Conservation (phyloP, 164 flowering plant genomes). For the Liriodendron chinense region DNA sequence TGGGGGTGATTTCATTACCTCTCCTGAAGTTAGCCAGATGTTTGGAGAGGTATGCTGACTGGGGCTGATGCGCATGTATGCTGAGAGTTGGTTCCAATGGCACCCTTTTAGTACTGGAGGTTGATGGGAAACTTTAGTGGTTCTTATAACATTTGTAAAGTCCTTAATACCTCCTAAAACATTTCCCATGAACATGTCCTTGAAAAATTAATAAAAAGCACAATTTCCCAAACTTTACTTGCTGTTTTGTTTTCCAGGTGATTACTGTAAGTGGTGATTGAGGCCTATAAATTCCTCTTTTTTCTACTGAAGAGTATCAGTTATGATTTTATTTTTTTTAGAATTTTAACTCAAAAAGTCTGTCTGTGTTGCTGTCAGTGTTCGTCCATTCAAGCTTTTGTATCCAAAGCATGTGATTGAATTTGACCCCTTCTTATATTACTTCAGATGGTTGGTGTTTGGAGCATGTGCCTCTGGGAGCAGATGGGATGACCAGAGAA, state of each 20-base stretch:
- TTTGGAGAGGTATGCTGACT: conserved; percentile 82
- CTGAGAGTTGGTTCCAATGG: not conserved
- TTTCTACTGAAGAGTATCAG: not conserved
- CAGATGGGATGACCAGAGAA: conserved; percentile 89
- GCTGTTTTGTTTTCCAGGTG: not conserved
- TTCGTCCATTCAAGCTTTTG: not conserved
- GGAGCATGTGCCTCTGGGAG: conserved; percentile 97
- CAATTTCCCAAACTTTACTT: not conserved
- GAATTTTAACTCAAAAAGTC: too few species aligned
- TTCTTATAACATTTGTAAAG: not conserved
- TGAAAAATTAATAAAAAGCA: not conserved
- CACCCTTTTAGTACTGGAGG: not conserved
- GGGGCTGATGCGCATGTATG: too few species aligned
- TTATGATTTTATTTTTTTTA: not conserved
- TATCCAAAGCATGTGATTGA: too few species aligned
- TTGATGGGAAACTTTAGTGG: not conserved
- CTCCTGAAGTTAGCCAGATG: conserved; percentile 99
- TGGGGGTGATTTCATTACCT: conserved; percentile 89
- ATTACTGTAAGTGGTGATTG: not conserved
- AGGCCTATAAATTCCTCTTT: not conserved
- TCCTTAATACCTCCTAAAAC: too few species aligned
- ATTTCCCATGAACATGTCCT: not conserved
- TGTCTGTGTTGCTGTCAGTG: not conserved
- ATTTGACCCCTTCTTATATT: not conserved
- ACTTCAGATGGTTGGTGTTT: conserved; percentile 84